These are phyloP conservation scores for Dictyostelium purpureum DNA, from an alignment of 78 protist genomes.

Conservation along the genomic window DNA sequence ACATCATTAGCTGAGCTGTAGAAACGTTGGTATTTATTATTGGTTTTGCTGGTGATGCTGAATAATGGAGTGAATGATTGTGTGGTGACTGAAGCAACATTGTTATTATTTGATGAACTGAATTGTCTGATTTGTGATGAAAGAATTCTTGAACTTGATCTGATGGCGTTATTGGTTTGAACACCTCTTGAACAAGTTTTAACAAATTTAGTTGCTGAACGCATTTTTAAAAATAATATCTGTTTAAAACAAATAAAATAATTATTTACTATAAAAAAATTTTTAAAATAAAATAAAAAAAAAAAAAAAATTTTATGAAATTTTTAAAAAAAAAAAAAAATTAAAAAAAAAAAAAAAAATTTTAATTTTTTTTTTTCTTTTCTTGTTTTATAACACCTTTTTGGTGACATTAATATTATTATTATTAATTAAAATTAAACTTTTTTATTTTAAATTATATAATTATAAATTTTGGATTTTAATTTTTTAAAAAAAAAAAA, in stretches of 20 bases:
- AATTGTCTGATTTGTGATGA: not conserved
- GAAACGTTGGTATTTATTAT: slow-evolving; percentile 27
- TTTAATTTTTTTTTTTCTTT: not conserved
- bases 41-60: not conserved
- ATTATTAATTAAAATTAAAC: too few species aligned
- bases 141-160: not conserved
- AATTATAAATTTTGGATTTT: too few species aligned
- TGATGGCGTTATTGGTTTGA: not conserved
- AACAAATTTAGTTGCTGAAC: not conserved
- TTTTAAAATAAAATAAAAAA: not conserved
- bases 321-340: not conserved
- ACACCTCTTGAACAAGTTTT: not conserved
- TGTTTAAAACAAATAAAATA: not conserved
- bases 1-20: slow-evolving; percentile 37
- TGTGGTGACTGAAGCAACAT: not conserved
- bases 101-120: too few species aligned
- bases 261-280: not conserved
- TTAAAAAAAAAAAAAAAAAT: not conserved
- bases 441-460: too few species aligned
- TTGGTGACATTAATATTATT: too few species aligned
- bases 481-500: too few species aligned
- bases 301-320: not conserved
- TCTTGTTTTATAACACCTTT: too few species aligned
- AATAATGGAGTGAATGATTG: not conserved
- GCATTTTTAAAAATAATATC: too few species aligned